These are phyloP conservation scores for Cicer arietinum DNA, from an alignment of 306 rosid species.

Conservation along the genomic window DNA sequence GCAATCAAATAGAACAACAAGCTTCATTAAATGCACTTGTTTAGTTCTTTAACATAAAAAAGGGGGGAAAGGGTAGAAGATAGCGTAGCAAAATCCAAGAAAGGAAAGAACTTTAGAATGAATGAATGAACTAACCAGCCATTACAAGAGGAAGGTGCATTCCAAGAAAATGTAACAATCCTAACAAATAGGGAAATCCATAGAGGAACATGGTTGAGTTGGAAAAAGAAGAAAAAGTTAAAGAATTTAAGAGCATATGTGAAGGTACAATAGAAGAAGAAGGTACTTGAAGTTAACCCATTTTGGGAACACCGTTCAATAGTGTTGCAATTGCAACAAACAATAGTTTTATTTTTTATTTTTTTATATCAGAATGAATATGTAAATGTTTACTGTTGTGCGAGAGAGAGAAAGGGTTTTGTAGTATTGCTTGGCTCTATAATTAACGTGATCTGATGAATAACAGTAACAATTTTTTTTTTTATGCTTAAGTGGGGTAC, in stretches of 20 bases:
- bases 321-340: not conserved
- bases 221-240: constrained; percentile 33
- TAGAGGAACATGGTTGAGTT: constrained; percentile 58
- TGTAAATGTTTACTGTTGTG: not conserved
- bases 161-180: constrained; percentile 63
- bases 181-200: constrained; percentile 52
- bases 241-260: constrained; percentile 20
- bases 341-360: constrained; percentile 37
- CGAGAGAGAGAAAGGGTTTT: constrained; percentile 12
- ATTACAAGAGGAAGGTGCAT: constrained; percentile 62
- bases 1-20: constrained; percentile 28
- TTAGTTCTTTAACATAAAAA: constrained; percentile 33
- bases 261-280: constrained; percentile 28
- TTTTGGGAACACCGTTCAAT: constrained; percentile 41
- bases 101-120: constrained; percentile 42
- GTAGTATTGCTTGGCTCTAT: constrained; percentile 30
- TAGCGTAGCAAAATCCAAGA: constrained; percentile 30
- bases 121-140: constrained; percentile 69
- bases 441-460: constrained; percentile 46
- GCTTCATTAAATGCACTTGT: constrained; percentile 13
- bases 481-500: constrained; percentile 44
- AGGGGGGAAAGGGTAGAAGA: constrained; percentile 22
- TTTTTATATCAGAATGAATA: constrained; percentile 36
- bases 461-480: constrained; percentile 23
- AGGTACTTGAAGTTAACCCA: constrained; percentile 36